Base-by-base conservation (phyloP, 2,329 filamentous ascomycete species). In the Colletotrichum liaoningense region DNA sequence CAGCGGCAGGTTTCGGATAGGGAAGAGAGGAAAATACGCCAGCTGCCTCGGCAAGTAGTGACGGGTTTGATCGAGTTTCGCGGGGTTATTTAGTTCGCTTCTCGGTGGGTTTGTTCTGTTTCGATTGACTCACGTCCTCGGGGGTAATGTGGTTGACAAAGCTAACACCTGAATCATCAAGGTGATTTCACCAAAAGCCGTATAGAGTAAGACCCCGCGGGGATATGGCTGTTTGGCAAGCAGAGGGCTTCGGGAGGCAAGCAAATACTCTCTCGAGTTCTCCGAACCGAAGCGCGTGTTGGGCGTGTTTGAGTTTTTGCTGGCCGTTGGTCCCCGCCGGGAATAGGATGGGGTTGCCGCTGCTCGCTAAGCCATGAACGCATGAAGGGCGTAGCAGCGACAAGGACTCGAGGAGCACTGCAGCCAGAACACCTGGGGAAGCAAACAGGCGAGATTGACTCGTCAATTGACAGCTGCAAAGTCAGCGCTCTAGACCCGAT, bases 401-500 rank as follows among this genome's bases (percentile, higher is more conserved):
- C 19, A 63, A 60, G 59, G 26, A 70, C 38, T 42, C 38, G 16
- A 42, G 38, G 6, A 19, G 38, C 38, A 42, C 38, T 42, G 64
- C 69, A 60, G 26, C 16, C 66, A 3, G 30, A 73, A 73, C 46
- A 35, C 14, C 14, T n/a, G 14, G 33, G n/a, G 54, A 14, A n/a
- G 42, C 52, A 30, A 35, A 28, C 3, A 56, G 30, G 33, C 55
- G 59, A 55, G 59, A 63, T 42, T 64, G 38, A 24, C 30, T 19
- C 28, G 12, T 33, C n/a, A 16, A 42, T 3, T 28, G 14, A 33
- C 19, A 64, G 55, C 12, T 19, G 56, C 14, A 19, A 46, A 62
- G 30, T 63, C 16, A 46, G 28, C 8, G 46, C 38, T 16, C 59
- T 63, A 69, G 33, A n/a, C 59, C 66, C 33, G 28, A 70, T 38